Conservation (phyloP, 75 land plant species). For the Adiantum capillusveneris region DNA sequence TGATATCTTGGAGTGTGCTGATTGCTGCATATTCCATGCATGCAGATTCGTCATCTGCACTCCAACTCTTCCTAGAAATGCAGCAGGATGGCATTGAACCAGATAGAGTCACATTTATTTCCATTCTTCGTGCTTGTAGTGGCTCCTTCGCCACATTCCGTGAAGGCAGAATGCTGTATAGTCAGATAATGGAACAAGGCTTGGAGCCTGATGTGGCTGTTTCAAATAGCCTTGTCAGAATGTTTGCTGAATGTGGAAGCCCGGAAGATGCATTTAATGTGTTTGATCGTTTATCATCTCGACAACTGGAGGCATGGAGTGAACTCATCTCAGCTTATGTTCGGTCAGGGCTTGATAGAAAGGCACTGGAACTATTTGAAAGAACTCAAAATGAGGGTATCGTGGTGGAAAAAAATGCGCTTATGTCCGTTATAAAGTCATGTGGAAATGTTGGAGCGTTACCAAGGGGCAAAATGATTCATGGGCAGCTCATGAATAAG, state of each 20-base stretch:
- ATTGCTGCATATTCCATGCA: slow-evolving; percentile 9
- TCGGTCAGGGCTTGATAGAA: background rate
- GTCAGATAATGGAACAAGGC: background rate
- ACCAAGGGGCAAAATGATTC: slow-evolving; percentile 5
- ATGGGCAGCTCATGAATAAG: background rate
- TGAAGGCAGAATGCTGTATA: slow-evolving; percentile 1
- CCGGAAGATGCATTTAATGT: slow-evolving; percentile 6
- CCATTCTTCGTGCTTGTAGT: slow-evolving; percentile 3
- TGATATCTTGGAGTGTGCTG: slow-evolving; percentile 12
- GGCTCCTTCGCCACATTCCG: background rate
- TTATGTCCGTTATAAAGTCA: background rate
- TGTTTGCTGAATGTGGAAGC: slow-evolving; percentile 15
- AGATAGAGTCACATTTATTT: slow-evolving; percentile 1
- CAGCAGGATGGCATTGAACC: slow-evolving; percentile 5
- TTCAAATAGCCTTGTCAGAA: slow-evolving; percentile 3
- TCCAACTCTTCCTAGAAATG: slow-evolving; percentile 9
- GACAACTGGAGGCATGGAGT: slow-evolving; percentile 8
- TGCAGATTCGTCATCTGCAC: background rate
- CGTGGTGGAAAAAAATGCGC: background rate
- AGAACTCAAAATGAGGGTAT: background rate
- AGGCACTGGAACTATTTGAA: slow-evolving; percentile 6
- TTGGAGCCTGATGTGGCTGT: slow-evolving; percentile 4
- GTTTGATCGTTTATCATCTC: background rate
- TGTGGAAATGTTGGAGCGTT: slow-evolving; percentile 7
- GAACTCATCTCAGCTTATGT: slow-evolving; percentile 10